phyloP scores from a whole-genome alignment of 2,329 filamentous ascomycete species.

The Fusarium tanahbumbuense region DNA sequence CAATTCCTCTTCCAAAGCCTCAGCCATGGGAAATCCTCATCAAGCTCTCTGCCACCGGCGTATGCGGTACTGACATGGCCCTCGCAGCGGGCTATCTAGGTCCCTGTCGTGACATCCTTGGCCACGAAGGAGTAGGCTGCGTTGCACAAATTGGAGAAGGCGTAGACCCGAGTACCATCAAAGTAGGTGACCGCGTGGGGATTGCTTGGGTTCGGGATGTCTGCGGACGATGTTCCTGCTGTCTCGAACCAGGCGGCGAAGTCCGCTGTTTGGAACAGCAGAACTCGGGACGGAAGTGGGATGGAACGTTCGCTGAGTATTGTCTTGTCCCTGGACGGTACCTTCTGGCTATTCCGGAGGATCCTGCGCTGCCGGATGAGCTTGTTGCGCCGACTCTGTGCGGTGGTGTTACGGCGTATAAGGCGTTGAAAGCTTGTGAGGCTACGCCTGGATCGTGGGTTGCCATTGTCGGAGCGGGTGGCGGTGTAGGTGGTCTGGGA shows the following conservation, averaged over 20 bases:
- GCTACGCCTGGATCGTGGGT: slow-evolving; percentile 52
- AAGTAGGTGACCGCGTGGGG: slow-evolving; percentile 14
- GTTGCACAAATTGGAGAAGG: slow-evolving; percentile 20
- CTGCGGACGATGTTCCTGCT: slow-evolving; percentile 51
- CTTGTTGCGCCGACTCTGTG: slow-evolving; percentile 56
- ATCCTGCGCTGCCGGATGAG: slow-evolving; percentile 48
- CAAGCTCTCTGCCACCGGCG: slow-evolving; percentile 24
- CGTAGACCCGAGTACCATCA: slow-evolving; percentile 1
- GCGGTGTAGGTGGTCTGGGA: slow-evolving; percentile 55
- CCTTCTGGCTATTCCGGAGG: slow-evolving; percentile 44
- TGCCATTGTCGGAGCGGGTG: slow-evolving; percentile 53
- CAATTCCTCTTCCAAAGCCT: slow-evolving; percentile 1
- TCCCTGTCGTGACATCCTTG: slow-evolving; percentile 29
- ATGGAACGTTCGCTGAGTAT: slow-evolving; percentile 57
- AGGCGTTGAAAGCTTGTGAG: slow-evolving; percentile 52
- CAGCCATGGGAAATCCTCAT: slow-evolving; percentile 34
- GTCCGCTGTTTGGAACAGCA: slow-evolving; percentile 50
- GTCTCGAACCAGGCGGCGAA: slow-evolving; percentile 50
- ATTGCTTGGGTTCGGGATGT: slow-evolving; percentile 44
- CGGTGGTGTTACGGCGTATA: slow-evolving; percentile 58
- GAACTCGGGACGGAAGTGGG: slow-evolving; percentile 50
- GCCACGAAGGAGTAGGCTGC: slow-evolving; percentile 37
- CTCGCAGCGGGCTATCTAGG: slow-evolving; percentile 34
- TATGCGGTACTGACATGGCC: slow-evolving; percentile 37
- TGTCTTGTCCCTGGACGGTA: slow-evolving; percentile 52